phyloP scores from a whole-genome alignment of 225 moss, liverwort and hornwort species.

The Pseudoscleropodium purum region DNA sequence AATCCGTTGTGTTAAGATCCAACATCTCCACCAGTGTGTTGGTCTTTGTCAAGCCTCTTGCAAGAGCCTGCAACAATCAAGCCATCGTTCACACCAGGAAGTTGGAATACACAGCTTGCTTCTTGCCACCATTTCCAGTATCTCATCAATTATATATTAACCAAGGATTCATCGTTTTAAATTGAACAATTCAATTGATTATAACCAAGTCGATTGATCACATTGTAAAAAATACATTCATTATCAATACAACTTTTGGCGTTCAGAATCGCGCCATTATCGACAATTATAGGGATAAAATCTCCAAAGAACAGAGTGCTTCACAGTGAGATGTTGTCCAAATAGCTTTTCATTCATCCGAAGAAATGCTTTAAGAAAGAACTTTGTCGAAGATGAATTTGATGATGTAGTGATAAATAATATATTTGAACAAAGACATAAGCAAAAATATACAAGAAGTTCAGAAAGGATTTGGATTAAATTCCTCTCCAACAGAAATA shows the following conservation, averaged over 20 bases:
- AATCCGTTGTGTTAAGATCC: slow-evolving; percentile 64
- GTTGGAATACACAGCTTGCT: neutral
- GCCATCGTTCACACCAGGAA: neutral
- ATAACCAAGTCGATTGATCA: neutral
- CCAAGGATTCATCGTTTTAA: neutral
- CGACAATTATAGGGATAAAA: neutral
- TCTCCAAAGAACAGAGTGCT: neutral
- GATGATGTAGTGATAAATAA: neutral
- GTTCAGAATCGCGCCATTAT: neutral
- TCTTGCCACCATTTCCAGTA: neutral
- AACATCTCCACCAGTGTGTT: slow-evolving; percentile 89
- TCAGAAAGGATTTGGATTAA: neutral
- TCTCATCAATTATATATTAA: neutral
- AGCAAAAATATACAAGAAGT: neutral
- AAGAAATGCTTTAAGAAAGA: neutral
- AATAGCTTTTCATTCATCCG: neutral
- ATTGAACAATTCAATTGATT: neutral
- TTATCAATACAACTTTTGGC: neutral
- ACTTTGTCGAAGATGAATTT: neutral
- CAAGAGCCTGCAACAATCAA: slow-evolving; percentile 42
- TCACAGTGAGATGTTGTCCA: neutral
- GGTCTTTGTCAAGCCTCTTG: slow-evolving; percentile 91
- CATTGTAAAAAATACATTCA: neutral
- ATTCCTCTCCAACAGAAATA: neutral
- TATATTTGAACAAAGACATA: neutral